Evolutionary conservation across 768 basidiomycete genomes (phyloP), one percentile per base, ranked within the genome.

Genomic region (Ramaria sp.): DNA sequence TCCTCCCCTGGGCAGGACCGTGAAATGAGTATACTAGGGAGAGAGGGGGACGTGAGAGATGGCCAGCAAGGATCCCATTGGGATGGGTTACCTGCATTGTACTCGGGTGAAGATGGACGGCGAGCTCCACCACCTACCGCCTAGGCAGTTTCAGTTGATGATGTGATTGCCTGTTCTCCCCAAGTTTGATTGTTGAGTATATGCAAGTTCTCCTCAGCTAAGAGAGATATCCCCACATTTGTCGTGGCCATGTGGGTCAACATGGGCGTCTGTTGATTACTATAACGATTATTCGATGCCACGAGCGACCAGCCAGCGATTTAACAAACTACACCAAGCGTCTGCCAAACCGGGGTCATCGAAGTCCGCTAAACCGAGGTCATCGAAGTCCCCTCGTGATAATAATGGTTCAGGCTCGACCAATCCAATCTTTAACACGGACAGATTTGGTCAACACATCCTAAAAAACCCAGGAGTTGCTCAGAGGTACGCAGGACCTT

Each of bases 391-490:
- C 41, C n/a, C 70, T 3, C 71, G 68, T 45, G 65, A 65, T 42
- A 59, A 65, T 12, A 66, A 67, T 5, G 67, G 71, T 1, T 70
- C 75, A 0, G 72, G 74, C 3, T 71, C 72, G 52, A 49, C 50
- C n/a, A 92, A 91, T 63, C 91, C 91, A 0, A 84, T 93, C 56
- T 93, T 92, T 75, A 94, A 96, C 64, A 96, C 93, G 3, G 88
- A 89, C 64, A 77, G 88, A 60, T 97, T 96, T 61, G 95, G 96
- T 20, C 95, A 98, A 67, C 95, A 99, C 71, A 98, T 99, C 60
- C 76, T 98, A 57, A 97, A 95, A 70, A 98, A 92, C 67, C 85
- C 90, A 4, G 78, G 82, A 56, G 86, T 91, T 32, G 91, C 91
- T 5, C 89, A 95, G 74, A 85, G 82, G 91, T 95, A 63, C 59